Evolutionary conservation across 1,284 basidiomycete genomes (phyloP).

Genomic region (Microbotryum violaceum): DNA sequence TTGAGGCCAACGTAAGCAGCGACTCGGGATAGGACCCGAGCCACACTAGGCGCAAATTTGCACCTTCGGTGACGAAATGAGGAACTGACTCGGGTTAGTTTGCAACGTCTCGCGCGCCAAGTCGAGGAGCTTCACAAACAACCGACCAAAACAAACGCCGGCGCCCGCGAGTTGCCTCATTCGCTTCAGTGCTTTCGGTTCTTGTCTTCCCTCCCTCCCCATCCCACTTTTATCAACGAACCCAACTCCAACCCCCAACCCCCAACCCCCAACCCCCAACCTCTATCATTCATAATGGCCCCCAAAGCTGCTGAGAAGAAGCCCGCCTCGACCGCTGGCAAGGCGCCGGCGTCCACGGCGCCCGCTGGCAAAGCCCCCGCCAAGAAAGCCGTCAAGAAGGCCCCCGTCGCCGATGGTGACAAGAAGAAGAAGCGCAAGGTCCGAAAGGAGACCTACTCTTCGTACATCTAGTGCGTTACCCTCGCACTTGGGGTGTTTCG

Average conservation of each 20-base stretch:
- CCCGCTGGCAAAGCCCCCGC: constrained; percentile 70
- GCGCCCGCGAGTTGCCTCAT: no score
- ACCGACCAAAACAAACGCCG: no score
- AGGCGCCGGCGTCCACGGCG: constrained; percentile 60
- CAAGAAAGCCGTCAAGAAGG: constrained; percentile 49
- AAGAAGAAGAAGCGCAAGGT: constrained; percentile 85
- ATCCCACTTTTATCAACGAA: background rate
- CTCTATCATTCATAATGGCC: constrained; percentile 46
- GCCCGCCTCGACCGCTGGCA: constrained; percentile 37
- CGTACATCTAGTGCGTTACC: constrained; percentile 23
- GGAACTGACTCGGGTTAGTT: no score
- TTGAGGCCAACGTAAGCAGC: no score
- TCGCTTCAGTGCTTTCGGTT: background rate
- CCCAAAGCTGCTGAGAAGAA: constrained; percentile 44
- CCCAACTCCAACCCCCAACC: constrained; percentile 19
- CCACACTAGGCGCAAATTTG: no score
- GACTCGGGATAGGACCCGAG: no score
- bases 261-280: constrained; percentile 37
- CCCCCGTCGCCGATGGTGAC: constrained; percentile 53
- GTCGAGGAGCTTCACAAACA: no score
- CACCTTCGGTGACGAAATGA: no score
- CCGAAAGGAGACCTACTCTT: constrained; percentile 39
- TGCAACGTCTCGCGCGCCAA: no score
- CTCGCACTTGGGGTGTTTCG: no score
- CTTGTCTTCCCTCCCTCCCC: constrained; percentile 1